These are phyloP conservation scores for Acanthamoeba sp. DNA, from an alignment of 208 protist species.

Conservation along the genomic window DNA sequence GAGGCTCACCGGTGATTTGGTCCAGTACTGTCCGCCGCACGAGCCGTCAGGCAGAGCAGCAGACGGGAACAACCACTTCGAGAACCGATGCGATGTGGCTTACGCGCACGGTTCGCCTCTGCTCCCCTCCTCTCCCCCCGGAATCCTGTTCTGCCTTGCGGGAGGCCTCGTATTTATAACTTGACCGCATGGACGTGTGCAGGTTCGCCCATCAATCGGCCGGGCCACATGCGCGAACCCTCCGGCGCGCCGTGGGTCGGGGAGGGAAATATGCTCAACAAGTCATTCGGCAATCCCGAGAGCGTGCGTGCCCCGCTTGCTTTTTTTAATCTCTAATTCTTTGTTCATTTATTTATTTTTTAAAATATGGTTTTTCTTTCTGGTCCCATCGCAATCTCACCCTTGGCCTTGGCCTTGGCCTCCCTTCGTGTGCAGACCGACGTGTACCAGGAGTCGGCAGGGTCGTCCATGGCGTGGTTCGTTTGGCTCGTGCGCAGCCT, in stretches of 20 bases:
- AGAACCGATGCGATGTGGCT: background rate
- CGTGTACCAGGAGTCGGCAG: conserved; percentile 5
- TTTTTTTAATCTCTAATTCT: too few species aligned
- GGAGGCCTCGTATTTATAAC: background rate
- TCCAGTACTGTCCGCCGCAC: conserved; percentile 6
- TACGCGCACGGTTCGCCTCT: background rate
- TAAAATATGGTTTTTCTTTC: too few species aligned
- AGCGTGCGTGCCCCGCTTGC: too few species aligned
- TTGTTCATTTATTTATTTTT: too few species aligned
- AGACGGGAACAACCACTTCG: background rate
- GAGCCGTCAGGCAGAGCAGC: background rate
- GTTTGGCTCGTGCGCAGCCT: conserved; percentile 57
- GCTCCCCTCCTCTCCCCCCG: background rate
- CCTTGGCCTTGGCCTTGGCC: too few species aligned
- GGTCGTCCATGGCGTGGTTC: conserved; percentile 45
- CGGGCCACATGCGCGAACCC: conserved; percentile 26
- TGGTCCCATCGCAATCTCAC: too few species aligned
- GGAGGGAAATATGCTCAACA: background rate
- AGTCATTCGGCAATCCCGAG: background rate
- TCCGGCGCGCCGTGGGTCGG: background rate
- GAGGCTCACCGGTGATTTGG: too few species aligned
- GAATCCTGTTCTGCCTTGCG: background rate
- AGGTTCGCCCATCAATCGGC: background rate
- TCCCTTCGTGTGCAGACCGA: background rate
- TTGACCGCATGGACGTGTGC: background rate